Conservation (phyloP, 176 grass and related monocot genomes). For the Aegilops umbellulata region DNA sequence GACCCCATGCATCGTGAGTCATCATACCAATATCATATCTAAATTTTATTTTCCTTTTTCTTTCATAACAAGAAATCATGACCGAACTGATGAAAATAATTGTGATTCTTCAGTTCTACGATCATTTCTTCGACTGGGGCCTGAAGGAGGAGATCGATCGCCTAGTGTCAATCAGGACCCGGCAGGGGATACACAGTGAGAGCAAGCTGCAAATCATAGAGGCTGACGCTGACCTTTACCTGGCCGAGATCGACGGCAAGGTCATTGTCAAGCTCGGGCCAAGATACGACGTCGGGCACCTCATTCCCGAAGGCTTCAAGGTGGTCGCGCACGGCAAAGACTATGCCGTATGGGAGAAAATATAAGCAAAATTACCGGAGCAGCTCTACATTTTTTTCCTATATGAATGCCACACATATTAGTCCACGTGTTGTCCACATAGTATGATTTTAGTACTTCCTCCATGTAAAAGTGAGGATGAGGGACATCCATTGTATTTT, state of each 20-base stretch:
- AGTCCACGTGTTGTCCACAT: background rate
- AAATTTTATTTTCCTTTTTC: background rate
- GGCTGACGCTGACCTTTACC: conserved; percentile 60
- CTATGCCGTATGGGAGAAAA: background rate
- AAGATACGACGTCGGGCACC: conserved; percentile 28
- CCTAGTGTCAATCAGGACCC: conserved; percentile 53
- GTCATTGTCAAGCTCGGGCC: conserved; percentile 57
- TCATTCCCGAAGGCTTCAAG: conserved; percentile 34
- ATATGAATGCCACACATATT: background rate
- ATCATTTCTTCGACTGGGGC: conserved; percentile 74
- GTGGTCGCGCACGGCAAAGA: background rate
- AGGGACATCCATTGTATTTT: no score
- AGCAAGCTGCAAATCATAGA: conserved; percentile 62
- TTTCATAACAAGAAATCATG: background rate
- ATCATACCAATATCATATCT: background rate
- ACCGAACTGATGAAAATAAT: background rate
- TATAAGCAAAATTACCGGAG: background rate
- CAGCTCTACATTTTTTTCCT: background rate
- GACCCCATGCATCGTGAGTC: conserved; percentile 78
- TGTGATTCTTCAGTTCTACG: conserved; percentile 55
- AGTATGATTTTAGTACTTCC: background rate
- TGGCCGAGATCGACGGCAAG: conserved; percentile 66
- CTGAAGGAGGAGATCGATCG: conserved; percentile 54
- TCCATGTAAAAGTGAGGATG: no score
- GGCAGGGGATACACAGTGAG: conserved; percentile 37